phyloP scores from a whole-genome alignment of 1,139 yeast species.

The Zygoascus sp. region DNA sequence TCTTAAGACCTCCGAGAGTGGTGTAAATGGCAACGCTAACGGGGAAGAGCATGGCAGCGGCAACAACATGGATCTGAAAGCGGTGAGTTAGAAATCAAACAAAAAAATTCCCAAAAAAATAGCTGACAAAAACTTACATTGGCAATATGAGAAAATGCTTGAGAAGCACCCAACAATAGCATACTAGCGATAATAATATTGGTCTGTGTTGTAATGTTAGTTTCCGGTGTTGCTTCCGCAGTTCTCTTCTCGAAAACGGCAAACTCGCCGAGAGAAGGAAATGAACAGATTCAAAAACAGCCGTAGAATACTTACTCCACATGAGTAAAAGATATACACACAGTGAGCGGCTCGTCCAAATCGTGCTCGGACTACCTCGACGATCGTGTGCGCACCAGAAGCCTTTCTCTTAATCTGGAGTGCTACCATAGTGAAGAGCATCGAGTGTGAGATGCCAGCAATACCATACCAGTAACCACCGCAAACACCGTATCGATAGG shows the following conservation, averaged over 20 bases:
- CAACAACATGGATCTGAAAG: slow-evolving; percentile 65
- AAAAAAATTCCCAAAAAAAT: not conserved
- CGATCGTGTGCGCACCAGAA: slow-evolving; percentile 56
- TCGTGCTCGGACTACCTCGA: slow-evolving; percentile 60
- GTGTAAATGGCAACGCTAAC: slow-evolving; percentile 78
- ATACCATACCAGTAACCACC: slow-evolving; percentile 71
- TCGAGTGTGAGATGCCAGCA: slow-evolving; percentile 65
- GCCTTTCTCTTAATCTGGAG: slow-evolving; percentile 48
- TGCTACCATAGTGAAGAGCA: slow-evolving; percentile 66
- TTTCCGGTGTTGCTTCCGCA: slow-evolving; percentile 32
- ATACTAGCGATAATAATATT: slow-evolving; percentile 80
- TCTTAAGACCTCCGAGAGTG: slow-evolving; percentile 79
- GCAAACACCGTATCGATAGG: slow-evolving; percentile 67
- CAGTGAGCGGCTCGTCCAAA: slow-evolving; percentile 65
- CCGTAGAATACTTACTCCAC: slow-evolving; percentile 4
- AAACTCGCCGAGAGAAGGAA: slow-evolving; percentile 59
- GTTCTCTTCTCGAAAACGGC: slow-evolving; percentile 55
- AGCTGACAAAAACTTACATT: slow-evolving; percentile 37
- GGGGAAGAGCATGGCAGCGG: slow-evolving; percentile 73
- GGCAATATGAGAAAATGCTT: slow-evolving; percentile 66
- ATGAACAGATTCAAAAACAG: too few relatives aligned
- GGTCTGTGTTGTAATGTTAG: not conserved
- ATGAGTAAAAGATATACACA: slow-evolving; percentile 61
- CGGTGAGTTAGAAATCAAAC: not conserved
- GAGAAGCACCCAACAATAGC: slow-evolving; percentile 71